Percentiles rank a stretch among this genome's conserved stretches.
phyloP scores from a whole-genome alignment of 2,329 filamentous ascomycete genomes.

The Fusarium sp. region DNA sequence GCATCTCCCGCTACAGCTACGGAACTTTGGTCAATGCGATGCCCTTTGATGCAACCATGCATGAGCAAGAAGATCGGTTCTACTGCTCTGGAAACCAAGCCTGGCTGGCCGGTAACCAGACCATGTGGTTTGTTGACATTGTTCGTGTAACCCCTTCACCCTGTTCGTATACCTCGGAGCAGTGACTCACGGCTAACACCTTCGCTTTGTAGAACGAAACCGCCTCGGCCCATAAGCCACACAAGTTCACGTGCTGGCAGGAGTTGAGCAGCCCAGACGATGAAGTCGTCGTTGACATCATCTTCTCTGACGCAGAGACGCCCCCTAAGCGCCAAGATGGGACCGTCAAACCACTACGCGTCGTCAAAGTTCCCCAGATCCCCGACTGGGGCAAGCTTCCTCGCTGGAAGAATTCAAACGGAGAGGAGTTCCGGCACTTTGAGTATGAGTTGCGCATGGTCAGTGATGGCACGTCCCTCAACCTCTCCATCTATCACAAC shows the following conservation, averaged over 20 bases:
- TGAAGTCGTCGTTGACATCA: slow-evolving; percentile 20
- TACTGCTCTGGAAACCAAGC: slow-evolving; percentile 19
- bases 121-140: slow-evolving; percentile 47
- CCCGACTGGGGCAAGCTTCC: slow-evolving; percentile 30
- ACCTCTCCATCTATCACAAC: slow-evolving; percentile 39
- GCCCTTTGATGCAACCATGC: slow-evolving; percentile 26
- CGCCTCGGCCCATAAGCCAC: slow-evolving; percentile 16
- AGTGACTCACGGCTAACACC: not conserved
- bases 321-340: slow-evolving; percentile 16
- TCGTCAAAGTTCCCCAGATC: slow-evolving; percentile 25
- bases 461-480: slow-evolving; percentile 38
- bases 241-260: slow-evolving; percentile 20
- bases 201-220: slow-evolving; percentile 20
- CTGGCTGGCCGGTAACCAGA: slow-evolving; percentile 42
- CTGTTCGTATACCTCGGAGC: not conserved
- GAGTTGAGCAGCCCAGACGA: not conserved
- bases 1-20: slow-evolving; percentile 47
- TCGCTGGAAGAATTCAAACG: slow-evolving; percentile 22
- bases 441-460: slow-evolving; percentile 41
- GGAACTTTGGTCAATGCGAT: slow-evolving; percentile 30
- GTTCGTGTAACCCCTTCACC: slow-evolving; percentile 10
- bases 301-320: slow-evolving; percentile 9
- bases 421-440: slow-evolving; percentile 17
- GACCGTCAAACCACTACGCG: slow-evolving; percentile 32
- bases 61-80: slow-evolving; percentile 33